phyloP scores from a whole-genome alignment of 2,329 filamentous ascomycete species.

The Coleophoma crateriformis region DNA sequence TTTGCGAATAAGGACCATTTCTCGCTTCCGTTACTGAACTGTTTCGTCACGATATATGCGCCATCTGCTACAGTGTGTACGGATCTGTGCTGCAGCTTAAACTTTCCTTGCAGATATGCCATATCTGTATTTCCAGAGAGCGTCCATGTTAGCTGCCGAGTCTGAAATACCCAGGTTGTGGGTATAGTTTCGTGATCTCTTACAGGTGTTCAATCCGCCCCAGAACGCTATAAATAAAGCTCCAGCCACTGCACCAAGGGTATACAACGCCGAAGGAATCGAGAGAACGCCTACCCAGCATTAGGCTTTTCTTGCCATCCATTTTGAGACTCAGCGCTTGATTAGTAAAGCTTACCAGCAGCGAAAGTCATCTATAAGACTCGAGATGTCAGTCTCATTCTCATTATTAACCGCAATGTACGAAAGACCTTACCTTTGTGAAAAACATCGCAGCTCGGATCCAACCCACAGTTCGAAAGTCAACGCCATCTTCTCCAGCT shows the following conservation, averaged over 20 bases:
- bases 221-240: constrained; percentile 34
- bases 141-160: neutral
- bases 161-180: neutral
- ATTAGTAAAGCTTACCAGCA: neutral
- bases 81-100: neutral
- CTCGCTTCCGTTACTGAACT: neutral
- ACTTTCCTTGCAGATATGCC: neutral
- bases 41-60: neutral
- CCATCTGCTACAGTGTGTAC: neutral
- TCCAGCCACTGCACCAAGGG: constrained; percentile 32
- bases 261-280: constrained; percentile 25
- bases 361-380: neutral
- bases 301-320: neutral
- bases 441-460: constrained; percentile 41
- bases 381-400: neutral
- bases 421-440: constrained; percentile 21
- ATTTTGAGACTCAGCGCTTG: neutral
- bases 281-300: neutral
- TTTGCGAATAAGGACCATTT: neutral
- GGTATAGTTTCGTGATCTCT: constrained; percentile 17
- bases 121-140: neutral
- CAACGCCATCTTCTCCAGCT: constrained; percentile 30
- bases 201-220: constrained; percentile 20
- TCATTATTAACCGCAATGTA: neutral
- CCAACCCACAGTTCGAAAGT: constrained; percentile 41